Conservation (phyloP, 2,329 filamentous ascomycete species). For the Scorias spongiosa region DNA sequence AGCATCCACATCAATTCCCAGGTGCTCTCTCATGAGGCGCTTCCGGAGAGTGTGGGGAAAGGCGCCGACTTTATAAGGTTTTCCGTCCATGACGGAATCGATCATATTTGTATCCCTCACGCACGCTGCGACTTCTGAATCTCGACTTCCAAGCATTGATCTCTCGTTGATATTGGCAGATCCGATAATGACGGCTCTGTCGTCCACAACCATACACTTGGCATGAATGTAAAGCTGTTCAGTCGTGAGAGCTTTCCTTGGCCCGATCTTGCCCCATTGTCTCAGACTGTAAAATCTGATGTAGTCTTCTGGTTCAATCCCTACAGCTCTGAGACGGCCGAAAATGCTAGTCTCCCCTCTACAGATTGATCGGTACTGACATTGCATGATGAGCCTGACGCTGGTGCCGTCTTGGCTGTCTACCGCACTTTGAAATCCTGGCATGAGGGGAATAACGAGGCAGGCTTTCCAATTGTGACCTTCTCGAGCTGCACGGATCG, state of each 20-base stretch:
- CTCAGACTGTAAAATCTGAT: slow-evolving; percentile 89
- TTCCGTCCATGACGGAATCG: slow-evolving; percentile 77
- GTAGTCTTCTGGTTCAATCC: slow-evolving; percentile 86
- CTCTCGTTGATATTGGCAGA: slow-evolving; percentile 98
- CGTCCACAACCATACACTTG: slow-evolving; percentile 92
- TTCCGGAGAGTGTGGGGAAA: slow-evolving; percentile 89
- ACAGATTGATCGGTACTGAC: slow-evolving; percentile 91
- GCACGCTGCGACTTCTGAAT: slow-evolving; percentile 82
- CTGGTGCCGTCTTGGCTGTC: slow-evolving; percentile 88
- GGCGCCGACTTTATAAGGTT: slow-evolving; percentile 75
- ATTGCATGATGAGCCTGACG: slow-evolving; percentile 89
- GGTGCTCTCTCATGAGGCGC: slow-evolving; percentile 88
- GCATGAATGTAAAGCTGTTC: slow-evolving; percentile 98
- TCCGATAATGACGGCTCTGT: slow-evolving; percentile 82
- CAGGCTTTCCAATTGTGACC: slow-evolving; percentile 81
- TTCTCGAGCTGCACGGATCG: slow-evolving; percentile 68
- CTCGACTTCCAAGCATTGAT: slow-evolving; percentile 80
- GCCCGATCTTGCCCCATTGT: slow-evolving; percentile 81
- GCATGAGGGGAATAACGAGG: slow-evolving; percentile 86
- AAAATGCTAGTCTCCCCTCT: slow-evolving; percentile 87
- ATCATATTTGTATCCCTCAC: slow-evolving; percentile 90
- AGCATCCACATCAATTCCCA: slow-evolving; percentile 89
- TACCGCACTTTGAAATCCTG: slow-evolving; percentile 96
- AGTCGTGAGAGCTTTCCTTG: slow-evolving; percentile 68
- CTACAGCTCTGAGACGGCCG: slow-evolving; percentile 59